Conservation (phyloP, 2,329 filamentous ascomycete genomes). For the Dothideomycetes sp. region DNA sequence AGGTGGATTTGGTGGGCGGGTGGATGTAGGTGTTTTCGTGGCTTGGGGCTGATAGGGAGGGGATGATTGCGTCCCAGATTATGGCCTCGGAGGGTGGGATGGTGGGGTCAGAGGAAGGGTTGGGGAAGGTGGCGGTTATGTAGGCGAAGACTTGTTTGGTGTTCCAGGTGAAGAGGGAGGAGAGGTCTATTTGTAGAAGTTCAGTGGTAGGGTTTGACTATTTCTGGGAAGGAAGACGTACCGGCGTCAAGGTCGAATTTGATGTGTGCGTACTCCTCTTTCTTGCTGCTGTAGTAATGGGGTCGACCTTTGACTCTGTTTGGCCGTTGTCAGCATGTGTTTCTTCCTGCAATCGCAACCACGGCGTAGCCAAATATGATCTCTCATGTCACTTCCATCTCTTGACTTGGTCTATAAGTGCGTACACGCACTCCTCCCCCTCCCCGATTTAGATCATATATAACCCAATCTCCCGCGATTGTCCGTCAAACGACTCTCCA, state of each 20-base stretch:
- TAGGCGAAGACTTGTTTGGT: conserved; percentile 98
- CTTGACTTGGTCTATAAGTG: neutral
- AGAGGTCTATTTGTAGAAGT: conserved; percentile 50
- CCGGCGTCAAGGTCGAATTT: conserved; percentile 82
- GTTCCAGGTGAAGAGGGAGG: conserved; percentile 95
- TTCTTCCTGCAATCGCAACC: too few species aligned
- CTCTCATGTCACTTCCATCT: too few species aligned
- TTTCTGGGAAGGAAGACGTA: conserved; percentile 18
- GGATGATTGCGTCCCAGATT: conserved; percentile 95
- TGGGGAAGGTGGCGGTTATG: conserved; percentile 67
- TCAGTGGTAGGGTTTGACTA: conserved; percentile 8
- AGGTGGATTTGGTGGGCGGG: too few species aligned
- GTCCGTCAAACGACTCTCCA: too few species aligned
- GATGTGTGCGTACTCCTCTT: conserved; percentile 92
- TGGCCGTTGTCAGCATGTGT: neutral
- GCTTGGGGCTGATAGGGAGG: conserved; percentile 50
- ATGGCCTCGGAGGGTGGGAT: conserved; percentile 53
- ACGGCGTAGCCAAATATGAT: too few species aligned
- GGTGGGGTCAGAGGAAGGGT: conserved; percentile 25
- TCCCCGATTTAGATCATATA: too few species aligned
- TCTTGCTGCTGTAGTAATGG: conserved; percentile 89
- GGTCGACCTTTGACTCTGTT: conserved; percentile 73
- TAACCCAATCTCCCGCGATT: too few species aligned
- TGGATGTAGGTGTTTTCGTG: conserved; percentile 41
- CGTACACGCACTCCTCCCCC: too few species aligned